Percentiles rank a stretch among this genome's conserved stretches.
These are phyloP conservation scores for Pulveroboletus sp. DNA, from an alignment of 768 basidiomycete genomes.

Conservation along the genomic window DNA sequence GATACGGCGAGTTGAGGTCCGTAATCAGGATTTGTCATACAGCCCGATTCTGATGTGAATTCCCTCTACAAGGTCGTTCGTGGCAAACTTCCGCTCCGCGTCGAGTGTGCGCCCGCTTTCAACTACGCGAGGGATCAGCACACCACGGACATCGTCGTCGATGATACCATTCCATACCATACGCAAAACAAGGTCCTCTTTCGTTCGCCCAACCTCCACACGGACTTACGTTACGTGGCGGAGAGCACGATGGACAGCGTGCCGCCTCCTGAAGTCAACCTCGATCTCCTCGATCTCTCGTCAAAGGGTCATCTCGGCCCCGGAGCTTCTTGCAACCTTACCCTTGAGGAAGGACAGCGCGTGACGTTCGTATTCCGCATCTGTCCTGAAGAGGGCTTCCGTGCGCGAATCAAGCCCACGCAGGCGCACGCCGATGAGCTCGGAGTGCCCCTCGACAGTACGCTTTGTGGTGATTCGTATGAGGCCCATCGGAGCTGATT, in stretches of 20 bases:
- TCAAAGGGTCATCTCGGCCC: conserved; percentile 71
- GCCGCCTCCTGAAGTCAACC: conserved; percentile 46
- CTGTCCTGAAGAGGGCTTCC: conserved; percentile 42
- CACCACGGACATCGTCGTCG: conserved; percentile 52
- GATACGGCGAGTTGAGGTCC: conserved; percentile 72
- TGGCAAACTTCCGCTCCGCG: conserved; percentile 69
- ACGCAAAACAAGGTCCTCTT: conserved; percentile 60
- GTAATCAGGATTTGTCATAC: not conserved
- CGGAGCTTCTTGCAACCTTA: conserved; percentile 54
- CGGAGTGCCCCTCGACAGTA: conserved; percentile 45
- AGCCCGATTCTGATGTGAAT: not conserved
- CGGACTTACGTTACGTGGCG: conserved; percentile 76
- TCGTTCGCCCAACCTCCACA: conserved; percentile 47
- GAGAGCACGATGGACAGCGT: conserved; percentile 54
- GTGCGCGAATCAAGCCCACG: conserved; percentile 22
- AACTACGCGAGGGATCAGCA: conserved; percentile 84
- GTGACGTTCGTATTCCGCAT: conserved; percentile 86
- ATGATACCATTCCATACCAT: conserved; percentile 40
- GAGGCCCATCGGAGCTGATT: conserved; percentile 3
- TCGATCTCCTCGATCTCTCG: conserved; percentile 63
- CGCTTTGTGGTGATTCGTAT: conserved; percentile 8
- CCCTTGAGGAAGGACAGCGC: conserved; percentile 77
- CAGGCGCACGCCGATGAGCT: conserved; percentile 41
- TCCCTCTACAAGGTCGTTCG: conserved; percentile 60
- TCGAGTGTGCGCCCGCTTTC: conserved; percentile 96